Evolutionary conservation across 1,284 basidiomycete genomes (phyloP), one percentile per base, ranked within the genome.

Genomic region (Ceratobasidium sp.): DNA sequence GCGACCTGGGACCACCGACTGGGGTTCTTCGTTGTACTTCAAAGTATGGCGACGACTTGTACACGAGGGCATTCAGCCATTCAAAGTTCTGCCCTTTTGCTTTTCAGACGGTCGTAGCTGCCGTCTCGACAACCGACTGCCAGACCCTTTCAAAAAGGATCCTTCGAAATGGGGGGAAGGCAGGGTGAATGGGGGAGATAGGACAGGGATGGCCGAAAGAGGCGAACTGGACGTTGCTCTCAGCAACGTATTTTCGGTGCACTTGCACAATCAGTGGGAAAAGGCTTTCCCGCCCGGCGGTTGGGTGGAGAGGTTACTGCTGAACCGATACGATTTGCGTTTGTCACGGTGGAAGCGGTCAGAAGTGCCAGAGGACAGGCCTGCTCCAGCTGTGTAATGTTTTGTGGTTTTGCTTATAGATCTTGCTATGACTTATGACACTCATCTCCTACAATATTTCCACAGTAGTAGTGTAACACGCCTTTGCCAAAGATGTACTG

Each of bases 221-320:
- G 91, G 91, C 0, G 87, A 87, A 21, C 82, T 96, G 38, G 89
- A 95, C 78, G 78, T 81, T 41, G 87, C 85, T 73, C 82, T 96
- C n/a, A 81, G 84, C 8, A 86, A 90, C 73, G 86, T 97, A 8
- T 98, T 95, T 82, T 87, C 89, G 0, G 88, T 98, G 32, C 95
- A 96, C 82, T 79, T 98, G 76, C 96, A 98, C 81, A 97, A 97
- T 81, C 94, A 95, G 80, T 98, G 95, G 95, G 86, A 90, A 69
- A 95, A 93, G 83, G 79, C 82, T 54, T 97, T 92, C 77, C 93
- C 94, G 0, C 80, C 80, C 55, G 85, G 82, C 14, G 93, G 95
- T 0, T 95, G 95, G 94, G 87, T 98, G 0, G 88, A 93, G 50
- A 83, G 92, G 77, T 77, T 94, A 70, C 78, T 96, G 74, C 80